A percentile compares a stretch with the other conserved stretches of the same genome.
Evolutionary conservation across 1,139 yeast genomes (phyloP).

Genomic region (Geotrichum klebahnii): DNA sequence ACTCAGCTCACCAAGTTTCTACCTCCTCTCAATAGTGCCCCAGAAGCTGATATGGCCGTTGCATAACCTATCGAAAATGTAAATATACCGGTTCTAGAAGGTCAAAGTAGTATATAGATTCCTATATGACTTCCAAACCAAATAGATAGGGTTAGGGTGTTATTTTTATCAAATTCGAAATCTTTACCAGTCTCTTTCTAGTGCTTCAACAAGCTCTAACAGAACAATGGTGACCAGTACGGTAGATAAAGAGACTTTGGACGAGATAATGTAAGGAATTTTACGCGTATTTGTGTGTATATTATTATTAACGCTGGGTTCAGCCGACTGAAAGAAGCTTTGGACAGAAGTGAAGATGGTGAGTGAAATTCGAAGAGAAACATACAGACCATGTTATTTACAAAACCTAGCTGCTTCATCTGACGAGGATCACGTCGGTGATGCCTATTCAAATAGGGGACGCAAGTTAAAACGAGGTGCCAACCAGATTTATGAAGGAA

Average conservation of each 20-base stretch:
- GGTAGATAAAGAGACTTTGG: conserved; percentile 3
- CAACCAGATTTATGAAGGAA: conserved; percentile 40
- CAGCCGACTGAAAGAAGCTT: conserved; percentile 17
- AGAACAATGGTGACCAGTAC: background rate
- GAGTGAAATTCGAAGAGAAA: background rate
- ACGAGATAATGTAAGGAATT: conserved; percentile 1
- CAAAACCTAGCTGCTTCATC: conserved; percentile 24
- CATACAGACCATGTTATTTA: background rate
- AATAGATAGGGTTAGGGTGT: background rate
- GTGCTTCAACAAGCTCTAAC: no score
- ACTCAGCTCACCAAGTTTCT: conserved; percentile 42
- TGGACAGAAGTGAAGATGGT: conserved; percentile 18
- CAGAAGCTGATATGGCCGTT: background rate
- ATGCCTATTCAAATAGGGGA: conserved; percentile 51
- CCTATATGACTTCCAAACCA: no score
- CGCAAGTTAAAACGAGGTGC: conserved; percentile 53
- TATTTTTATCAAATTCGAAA: no score
- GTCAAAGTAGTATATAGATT: no score
- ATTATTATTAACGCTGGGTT: background rate
- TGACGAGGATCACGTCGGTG: conserved; percentile 25
- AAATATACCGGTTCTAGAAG: no score
- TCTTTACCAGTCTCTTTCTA: no score
- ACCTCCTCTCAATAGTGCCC: conserved; percentile 3
- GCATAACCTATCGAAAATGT: no score
- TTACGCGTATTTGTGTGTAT: background rate